phyloP scores from a whole-genome alignment of 148 eudicot species.

The Dysphania ambrosioides region DNA sequence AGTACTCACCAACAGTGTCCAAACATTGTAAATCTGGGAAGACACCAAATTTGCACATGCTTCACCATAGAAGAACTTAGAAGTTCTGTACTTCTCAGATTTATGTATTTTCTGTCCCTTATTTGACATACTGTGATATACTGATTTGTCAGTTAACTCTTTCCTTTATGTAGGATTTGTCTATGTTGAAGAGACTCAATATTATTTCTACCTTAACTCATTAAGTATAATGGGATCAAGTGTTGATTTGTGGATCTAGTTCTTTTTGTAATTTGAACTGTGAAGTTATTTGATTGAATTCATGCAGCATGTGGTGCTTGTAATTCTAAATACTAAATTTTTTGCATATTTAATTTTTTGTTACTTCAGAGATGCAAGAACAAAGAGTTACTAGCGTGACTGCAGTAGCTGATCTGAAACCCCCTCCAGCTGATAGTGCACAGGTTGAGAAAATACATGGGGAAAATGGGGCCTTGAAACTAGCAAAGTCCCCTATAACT shows the following conservation, averaged over 20 bases:
- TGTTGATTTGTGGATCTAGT: not conserved
- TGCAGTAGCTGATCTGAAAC: conserved; percentile 56
- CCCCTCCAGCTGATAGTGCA: conserved; percentile 62
- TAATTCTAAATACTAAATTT: conserved; percentile 4
- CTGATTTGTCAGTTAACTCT: not conserved
- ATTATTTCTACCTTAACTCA: not conserved
- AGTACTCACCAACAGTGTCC: not conserved
- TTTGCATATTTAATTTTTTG: conserved; percentile 29
- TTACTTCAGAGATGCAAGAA: conserved; percentile 62
- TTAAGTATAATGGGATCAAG: not conserved
- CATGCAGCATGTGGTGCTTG: not conserved
- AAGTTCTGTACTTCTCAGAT: not conserved
- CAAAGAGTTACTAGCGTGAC: conserved; percentile 59
- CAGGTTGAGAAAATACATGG: conserved; percentile 54
- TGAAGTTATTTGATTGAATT: not conserved
- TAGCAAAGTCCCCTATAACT: conserved; percentile 73
- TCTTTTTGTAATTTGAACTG: not conserved
- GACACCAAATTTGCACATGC: no score
- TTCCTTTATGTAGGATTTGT: not conserved
- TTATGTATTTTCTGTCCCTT: not conserved
- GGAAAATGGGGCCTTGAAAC: conserved; percentile 73
- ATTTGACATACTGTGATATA: not conserved
- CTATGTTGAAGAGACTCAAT: not conserved
- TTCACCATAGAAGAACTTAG: not conserved
- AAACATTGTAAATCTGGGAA: no score